Evolutionary conservation across 768 basidiomycete species (phyloP), one percentile per base, ranked within the genome.

Genomic region (Atractiella rhizophila): DNA sequence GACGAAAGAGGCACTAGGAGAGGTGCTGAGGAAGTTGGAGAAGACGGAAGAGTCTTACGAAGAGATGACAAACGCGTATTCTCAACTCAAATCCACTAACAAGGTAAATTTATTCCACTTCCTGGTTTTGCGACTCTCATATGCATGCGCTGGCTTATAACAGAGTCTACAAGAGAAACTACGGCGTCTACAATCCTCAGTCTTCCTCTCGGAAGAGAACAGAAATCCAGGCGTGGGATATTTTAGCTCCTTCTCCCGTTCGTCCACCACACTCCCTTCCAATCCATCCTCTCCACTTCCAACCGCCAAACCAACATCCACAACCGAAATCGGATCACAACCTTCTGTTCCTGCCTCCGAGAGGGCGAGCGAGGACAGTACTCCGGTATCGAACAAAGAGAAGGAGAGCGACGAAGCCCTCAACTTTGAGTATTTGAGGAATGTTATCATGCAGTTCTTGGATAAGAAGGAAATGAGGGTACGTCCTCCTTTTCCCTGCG

Each of bases 391-490:
- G 50, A 59, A 25, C 13, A 23, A 42, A 37, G 36, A 18, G 7
- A 20, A 12, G 23, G 66, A 62, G 40, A 69, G 68, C 10, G 85
- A 94, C 32, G 86, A 88, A 54, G 88, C 88, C 46, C 69, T 96
- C 40, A 96, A 88, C 54, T 62, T 88, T 7, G 91, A 96, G 60
- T 98, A 98, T 59, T 59, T 98, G 34, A 68, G 91, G 43, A 96
- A 96, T 57, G 78, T 96, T 25, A 82, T 96, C 42, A 58, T 98
- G 34, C 91, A 96, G 57, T 98, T 98, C 63, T 64, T 98, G 37
- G 91, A 98, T 56, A 80, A 94, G 61, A 85, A 88, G 57, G 85
- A 96, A 58, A 94, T 94, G 85, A 68, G 91, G 61, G 85, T 85
- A 54, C 56, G 80, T 63, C 11, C 7, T 13, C n/a, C 16, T 7